Evolutionary conservation across 495 filamentous ascomycete species (phyloP).

Genomic region (Hypoxylon fuscum): DNA sequence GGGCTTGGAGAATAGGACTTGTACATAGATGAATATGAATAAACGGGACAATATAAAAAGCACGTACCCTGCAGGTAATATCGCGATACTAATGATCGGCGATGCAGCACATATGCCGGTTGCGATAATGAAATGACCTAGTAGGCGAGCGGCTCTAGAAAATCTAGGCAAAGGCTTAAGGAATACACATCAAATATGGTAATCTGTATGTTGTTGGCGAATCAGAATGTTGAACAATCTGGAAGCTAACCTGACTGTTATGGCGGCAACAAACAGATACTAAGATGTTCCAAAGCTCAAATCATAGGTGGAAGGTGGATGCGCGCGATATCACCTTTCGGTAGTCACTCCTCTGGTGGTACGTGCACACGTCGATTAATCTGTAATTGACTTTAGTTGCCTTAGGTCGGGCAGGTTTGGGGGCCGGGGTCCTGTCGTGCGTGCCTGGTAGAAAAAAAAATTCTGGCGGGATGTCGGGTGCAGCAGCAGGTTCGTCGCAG

Average conservation of each 20-base stretch:
- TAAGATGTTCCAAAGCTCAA: conserved; percentile 20
- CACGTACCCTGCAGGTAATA: conserved; percentile 37
- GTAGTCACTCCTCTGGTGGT: conserved; percentile 9
- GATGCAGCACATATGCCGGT: conserved; percentile 18
- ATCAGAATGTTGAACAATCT: not conserved
- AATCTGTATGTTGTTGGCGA: not conserved
- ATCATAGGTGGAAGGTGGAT: conserved; percentile 14
- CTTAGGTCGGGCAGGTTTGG: conserved; percentile 19
- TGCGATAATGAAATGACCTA: not conserved
- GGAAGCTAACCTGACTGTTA: not conserved
- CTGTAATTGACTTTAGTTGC: conserved; percentile 17
- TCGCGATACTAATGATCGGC: conserved; percentile 35
- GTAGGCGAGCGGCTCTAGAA: too few relatives aligned
- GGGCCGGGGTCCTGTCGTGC: conserved; percentile 31
- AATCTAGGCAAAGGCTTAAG: too few relatives aligned
- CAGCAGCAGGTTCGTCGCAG: conserved; percentile 40
- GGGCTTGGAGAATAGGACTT: conserved; percentile 4
- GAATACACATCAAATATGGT: too few relatives aligned
- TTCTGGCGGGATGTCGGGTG: conserved; percentile 40
- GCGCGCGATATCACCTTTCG: conserved; percentile 3
- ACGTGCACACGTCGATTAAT: conserved; percentile 25
- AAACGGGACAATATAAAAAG: conserved; percentile 12
- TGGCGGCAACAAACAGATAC: conserved; percentile 5
- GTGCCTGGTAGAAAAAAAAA: conserved; percentile 37
- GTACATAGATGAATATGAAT: conserved; percentile 5